Evolutionary conservation across 2,329 filamentous ascomycete species (phyloP), one percentile per base, ranked within the genome.

Genomic region (Calonectria multiphialidica): DNA sequence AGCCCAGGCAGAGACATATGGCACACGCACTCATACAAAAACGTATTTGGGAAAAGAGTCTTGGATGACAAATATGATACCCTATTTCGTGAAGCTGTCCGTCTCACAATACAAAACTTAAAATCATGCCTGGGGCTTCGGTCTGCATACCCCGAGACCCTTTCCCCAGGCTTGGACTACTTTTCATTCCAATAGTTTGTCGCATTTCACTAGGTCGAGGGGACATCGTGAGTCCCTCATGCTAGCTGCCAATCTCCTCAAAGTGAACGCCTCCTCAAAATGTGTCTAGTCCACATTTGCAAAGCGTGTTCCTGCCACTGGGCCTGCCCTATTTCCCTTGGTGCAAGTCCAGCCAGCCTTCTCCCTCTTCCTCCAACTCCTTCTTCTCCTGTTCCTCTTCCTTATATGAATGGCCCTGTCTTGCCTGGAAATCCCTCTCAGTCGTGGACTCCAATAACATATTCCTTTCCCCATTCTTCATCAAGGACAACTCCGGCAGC

Each of bases 101-200:
- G 53, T 75, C 68, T 66, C 68, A 63, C 61, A 70, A 62, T 37
- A 45, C 25, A 66, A 67, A 75, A 70, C 74, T 63, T 66, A 65
- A 70, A 47, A 47, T 57, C 18, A 40, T 53, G 35, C 28, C 57
- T 42, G 30, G 45, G 57, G 35, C 50, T 40, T 65, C 16, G 47
- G 59, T 64, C 35, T 13, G 23, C 21, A 66, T 57, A 23, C 42
- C 68, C 40, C 68, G 53, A 44, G 59, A 53, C 66, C 61, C 37
- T 50, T 69, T 40, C 37, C 21, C 44, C 62, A 70, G 33, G 59
- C 64, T 71, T 59, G 30, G 16, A 42, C 53, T 44, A 18, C 13
- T 49, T 35, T 74, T 76, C 76, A 77, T 79, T 79, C 76, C 78
- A 79, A 76, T 79, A 79, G 69, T 77, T 68, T 42, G 67, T 79